Percentiles rank a stretch among this genome's conserved stretches.
Conservation (phyloP, 306 rosid genomes). For the Cercis canadensis region DNA sequence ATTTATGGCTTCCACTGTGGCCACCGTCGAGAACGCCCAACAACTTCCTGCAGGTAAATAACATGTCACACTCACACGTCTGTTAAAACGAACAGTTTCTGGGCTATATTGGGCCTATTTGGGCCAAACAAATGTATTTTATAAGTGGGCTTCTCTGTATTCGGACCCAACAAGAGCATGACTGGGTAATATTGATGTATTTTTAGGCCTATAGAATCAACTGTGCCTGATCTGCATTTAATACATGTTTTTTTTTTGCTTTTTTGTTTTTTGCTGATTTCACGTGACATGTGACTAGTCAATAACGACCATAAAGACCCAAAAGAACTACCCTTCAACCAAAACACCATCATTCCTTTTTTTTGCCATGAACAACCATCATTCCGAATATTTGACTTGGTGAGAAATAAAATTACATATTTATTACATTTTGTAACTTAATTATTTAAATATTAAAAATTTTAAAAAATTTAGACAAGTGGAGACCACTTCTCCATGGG, state of each 20-base stretch:
- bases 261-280: neutral
- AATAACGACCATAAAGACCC: neutral
- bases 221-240: neutral
- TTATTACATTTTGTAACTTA: too few relatives aligned
- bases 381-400: too few relatives aligned
- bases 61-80: neutral
- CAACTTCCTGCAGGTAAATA: slow-evolving; percentile 56
- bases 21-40: slow-evolving; percentile 74
- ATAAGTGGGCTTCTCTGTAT: too few relatives aligned
- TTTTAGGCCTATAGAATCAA: neutral
- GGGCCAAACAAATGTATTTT: neutral
- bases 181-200: too few relatives aligned
- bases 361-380: too few relatives aligned
- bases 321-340: neutral
- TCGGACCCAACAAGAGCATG: too few relatives aligned
- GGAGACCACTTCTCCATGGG: too few relatives aligned
- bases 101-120: neutral
- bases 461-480: too few relatives aligned
- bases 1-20: slow-evolving; percentile 71
- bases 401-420: too few relatives aligned
- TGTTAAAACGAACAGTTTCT: neutral
- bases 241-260: neutral
- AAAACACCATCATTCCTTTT: too few relatives aligned
- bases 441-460: too few relatives aligned
- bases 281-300: neutral